Base-by-base conservation (phyloP, 2,329 filamentous ascomycete genomes). In the Nigrospora osmanthi region DNA sequence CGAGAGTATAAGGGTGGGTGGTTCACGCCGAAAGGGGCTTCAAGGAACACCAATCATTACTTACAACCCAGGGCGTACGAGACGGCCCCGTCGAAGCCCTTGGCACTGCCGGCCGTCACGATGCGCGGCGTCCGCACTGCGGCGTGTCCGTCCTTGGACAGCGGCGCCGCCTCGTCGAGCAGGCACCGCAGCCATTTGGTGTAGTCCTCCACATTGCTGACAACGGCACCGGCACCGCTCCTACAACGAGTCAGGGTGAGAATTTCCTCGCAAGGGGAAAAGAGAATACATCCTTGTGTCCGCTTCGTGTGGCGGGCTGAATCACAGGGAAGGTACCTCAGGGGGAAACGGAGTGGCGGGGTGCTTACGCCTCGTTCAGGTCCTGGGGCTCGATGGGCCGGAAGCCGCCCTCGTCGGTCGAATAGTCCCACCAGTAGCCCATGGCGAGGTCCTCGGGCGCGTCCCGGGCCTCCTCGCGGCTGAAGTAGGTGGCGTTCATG, bases 191-290 rank as follows among this genome's bases (percentile, higher is more conserved):
- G 51, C 76, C 76, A 81, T 51, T 67, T 69, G 2, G 65, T 55
- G 52, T 75, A 78, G 58, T 79, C 75, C 9, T 62, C 43, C 1
- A 72, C 72, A 39, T 65, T 73, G 17, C 69, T 71, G 17, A 78
- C 58, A 38, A 68, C 55, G 11, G 57, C 61, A 1, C 68, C 70
- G 1, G 69, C 69, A 12, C 69, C 69, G 48, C 63, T 63, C n/a
- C 23, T 28, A 28, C 10, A 28, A 28, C 23, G 5, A 10, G 5
- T 28, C 23, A 28, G 9, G 7, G 10, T 28, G 6, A 28, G 7
- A 7, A 7, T 28, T 2, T 28, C 6, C 7, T 28, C 23, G 23
- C 23, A 10, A 6, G 2, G 23, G 10, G 23, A 10, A 6, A 28
- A 28, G 23, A 7, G 23, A 23, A 7, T 6, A 7, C 10, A 7